Conservation (phyloP, 2,329 filamentous ascomycete genomes). For the Harringtonia aguacate region DNA sequence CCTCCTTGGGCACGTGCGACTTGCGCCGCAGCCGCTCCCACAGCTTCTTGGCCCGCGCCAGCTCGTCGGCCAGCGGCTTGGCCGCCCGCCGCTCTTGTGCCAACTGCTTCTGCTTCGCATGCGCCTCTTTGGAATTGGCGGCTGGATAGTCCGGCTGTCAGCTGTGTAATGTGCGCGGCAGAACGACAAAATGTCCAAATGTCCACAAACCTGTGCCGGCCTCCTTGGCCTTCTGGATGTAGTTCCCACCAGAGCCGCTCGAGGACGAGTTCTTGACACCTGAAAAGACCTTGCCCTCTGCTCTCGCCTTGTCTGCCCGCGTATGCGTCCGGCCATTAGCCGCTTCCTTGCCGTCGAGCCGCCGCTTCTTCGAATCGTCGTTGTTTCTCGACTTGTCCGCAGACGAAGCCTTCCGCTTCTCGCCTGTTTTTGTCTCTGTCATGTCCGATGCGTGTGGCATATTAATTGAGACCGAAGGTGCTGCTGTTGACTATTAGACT, state of each 20-base stretch:
- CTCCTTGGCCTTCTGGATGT: neutral
- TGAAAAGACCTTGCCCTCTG: neutral
- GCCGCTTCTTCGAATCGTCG: constrained; percentile 40
- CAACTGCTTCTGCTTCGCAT: constrained; percentile 85
- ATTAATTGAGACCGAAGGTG: too few species aligned
- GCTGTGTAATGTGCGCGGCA: too few species aligned
- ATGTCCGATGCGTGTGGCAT: constrained; percentile 22
- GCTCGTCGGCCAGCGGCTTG: constrained; percentile 85
- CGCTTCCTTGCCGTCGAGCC: constrained; percentile 28
- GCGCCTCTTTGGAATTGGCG: constrained; percentile 70
- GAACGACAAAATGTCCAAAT: too few species aligned
- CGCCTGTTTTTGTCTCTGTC: constrained; percentile 38
- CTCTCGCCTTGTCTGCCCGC: constrained; percentile 13
- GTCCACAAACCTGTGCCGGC: neutral
- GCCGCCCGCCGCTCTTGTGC: constrained; percentile 81
- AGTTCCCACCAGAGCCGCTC: neutral
- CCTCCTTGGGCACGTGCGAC: constrained; percentile 82
- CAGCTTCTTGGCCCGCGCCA: constrained; percentile 85
- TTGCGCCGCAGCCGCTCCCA: constrained; percentile 92
- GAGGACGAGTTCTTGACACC: neutral
- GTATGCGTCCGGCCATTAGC: too few species aligned
- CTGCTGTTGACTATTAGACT: neutral
- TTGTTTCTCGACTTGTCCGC: constrained; percentile 30
- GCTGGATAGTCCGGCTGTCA: too few species aligned
- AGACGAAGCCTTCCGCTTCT: constrained; percentile 46